A percentile compares a stretch with the other conserved stretches of the same genome.
phyloP scores from a whole-genome alignment of 148 eudicot genomes.

The Vaccinium darrowii region DNA sequence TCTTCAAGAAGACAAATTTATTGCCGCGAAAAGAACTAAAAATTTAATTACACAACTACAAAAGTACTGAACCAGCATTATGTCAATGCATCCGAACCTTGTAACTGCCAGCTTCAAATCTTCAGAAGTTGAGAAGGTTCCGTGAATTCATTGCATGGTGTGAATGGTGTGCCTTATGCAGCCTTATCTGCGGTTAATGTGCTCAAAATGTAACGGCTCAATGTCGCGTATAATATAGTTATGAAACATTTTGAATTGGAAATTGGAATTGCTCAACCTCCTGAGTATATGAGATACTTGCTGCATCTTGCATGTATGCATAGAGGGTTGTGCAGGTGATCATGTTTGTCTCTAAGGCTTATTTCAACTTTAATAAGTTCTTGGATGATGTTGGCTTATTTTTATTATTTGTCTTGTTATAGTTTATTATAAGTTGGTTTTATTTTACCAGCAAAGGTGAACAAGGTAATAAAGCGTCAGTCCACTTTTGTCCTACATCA shows the following conservation, averaged over 20 bases:
- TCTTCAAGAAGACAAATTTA: background rate
- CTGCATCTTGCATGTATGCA: background rate
- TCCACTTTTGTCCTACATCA: constrained; percentile 88
- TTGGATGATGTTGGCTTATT: background rate
- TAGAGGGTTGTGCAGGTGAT: background rate
- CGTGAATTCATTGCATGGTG: background rate
- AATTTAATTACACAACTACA: background rate
- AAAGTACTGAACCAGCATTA: background rate
- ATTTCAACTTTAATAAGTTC: background rate
- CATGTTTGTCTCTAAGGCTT: background rate
- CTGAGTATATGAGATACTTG: background rate
- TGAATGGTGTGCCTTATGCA: background rate
- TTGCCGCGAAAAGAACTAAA: background rate
- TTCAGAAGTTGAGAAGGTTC: background rate
- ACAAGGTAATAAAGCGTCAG: constrained; percentile 87
- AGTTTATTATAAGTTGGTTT: constrained; percentile 1
- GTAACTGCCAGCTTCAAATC: background rate
- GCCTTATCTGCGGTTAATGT: background rate
- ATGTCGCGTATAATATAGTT: background rate
- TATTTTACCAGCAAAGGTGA: constrained; percentile 51
- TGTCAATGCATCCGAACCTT: background rate
- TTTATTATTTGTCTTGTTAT: background rate
- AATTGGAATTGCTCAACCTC: background rate
- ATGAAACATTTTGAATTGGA: background rate
- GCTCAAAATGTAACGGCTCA: background rate